phyloP scores from a whole-genome alignment of 2,329 filamentous ascomycete genomes.

The Ophiocordyceps sinensis region DNA sequence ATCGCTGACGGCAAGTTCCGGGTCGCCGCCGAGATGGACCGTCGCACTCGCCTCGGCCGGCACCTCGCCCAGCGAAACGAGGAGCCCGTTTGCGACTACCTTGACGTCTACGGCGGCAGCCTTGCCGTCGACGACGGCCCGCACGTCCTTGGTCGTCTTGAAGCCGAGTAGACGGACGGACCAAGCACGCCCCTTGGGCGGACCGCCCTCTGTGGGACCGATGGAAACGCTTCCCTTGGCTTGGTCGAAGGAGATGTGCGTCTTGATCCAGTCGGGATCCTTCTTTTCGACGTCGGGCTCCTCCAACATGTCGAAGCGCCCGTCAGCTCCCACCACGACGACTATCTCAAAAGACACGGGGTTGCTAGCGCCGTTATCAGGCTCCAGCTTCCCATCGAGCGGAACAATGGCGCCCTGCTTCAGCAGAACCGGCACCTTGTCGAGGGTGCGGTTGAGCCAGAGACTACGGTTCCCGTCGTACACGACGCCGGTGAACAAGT shows the following conservation, averaged over 20 bases:
- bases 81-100: background rate
- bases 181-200: conserved; percentile 2
- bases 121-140: background rate
- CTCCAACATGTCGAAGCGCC: conserved; percentile 18
- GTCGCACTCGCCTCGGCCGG: conserved; percentile 2
- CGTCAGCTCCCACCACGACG: conserved; percentile 31
- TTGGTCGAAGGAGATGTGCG: conserved; percentile 4
- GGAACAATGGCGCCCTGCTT: conserved; percentile 43
- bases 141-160: background rate
- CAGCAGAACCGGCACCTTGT: conserved; percentile 37
- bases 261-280: conserved; percentile 2
- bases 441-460: conserved; percentile 32
- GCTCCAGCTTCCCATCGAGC: conserved; percentile 28
- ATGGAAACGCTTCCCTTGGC: conserved; percentile 3
- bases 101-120: background rate
- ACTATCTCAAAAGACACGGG: conserved; percentile 33
- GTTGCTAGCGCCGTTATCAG: conserved; percentile 31
- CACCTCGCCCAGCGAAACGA: conserved; percentile 4
- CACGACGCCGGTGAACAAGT: conserved; percentile 41
- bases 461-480: conserved; percentile 43
- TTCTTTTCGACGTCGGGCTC: conserved; percentile 1
- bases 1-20: conserved; percentile 5
- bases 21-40: conserved; percentile 4
- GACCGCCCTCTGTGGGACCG: background rate
- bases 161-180: conserved; percentile 4